Conservation (phyloP, 1,139 yeast genomes). For the Geotrichum europaeum region DNA sequence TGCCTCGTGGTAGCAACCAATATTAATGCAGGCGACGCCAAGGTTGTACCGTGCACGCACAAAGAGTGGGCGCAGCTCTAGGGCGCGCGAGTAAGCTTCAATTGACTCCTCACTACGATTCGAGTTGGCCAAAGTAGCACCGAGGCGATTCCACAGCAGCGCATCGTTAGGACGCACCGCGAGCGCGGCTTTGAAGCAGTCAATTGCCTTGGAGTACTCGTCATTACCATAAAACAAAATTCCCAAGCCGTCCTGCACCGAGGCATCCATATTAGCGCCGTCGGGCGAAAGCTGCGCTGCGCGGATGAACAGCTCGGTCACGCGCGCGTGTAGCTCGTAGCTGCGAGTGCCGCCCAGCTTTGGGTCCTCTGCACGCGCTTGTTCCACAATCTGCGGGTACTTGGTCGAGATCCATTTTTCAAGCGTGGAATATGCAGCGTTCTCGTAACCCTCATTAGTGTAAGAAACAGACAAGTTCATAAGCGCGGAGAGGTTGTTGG, state of each 20-base stretch:
- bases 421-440: slow-evolving; percentile 89
- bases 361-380: slow-evolving; percentile 58
- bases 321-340: slow-evolving; percentile 67
- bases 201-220: slow-evolving; percentile 87
- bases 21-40: slow-evolving; percentile 91
- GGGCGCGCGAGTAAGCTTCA: slow-evolving; percentile 83
- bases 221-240: slow-evolving; percentile 89
- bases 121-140: slow-evolving; percentile 92
- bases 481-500: slow-evolving; percentile 70
- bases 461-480: slow-evolving; percentile 89
- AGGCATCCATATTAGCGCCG: slow-evolving; percentile 82
- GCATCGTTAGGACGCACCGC: slow-evolving; percentile 82
- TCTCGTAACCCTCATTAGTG: slow-evolving; percentile 93
- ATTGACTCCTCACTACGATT: slow-evolving; percentile 91
- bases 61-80: slow-evolving; percentile 86
- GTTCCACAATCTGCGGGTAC: slow-evolving; percentile 67
- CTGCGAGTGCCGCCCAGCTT: slow-evolving; percentile 64
- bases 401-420: slow-evolving; percentile 92
- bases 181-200: slow-evolving; percentile 88
- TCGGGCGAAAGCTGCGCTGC: slow-evolving; percentile 85
- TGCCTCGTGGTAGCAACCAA: slow-evolving; percentile 93
- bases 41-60: slow-evolving; percentile 92
- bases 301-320: slow-evolving; percentile 72
- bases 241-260: slow-evolving; percentile 90
- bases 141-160: slow-evolving; percentile 87